A percentile compares a stretch with the other conserved stretches of the same genome.
Evolutionary conservation across 495 filamentous ascomycete genomes (phyloP).

Genomic region (Neurospora sp.): DNA sequence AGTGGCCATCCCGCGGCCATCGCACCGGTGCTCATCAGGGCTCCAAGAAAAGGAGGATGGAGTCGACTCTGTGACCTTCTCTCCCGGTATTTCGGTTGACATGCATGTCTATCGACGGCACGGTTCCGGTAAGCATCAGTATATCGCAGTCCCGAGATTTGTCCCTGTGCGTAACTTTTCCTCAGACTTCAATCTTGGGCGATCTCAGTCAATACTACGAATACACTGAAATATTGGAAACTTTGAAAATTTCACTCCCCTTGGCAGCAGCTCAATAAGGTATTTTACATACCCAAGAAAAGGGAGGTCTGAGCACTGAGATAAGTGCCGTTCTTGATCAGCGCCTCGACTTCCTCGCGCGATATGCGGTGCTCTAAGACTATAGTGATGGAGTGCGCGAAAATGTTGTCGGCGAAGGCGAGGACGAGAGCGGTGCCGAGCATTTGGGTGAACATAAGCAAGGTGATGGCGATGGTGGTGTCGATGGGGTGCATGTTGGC

Average conservation of each 20-base stretch:
- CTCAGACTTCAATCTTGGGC: too few species aligned
- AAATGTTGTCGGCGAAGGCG: conserved; percentile 46
- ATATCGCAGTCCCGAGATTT: background rate
- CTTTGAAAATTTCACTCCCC: too few species aligned
- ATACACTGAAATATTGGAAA: too few species aligned
- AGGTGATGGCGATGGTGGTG: conserved; percentile 46
- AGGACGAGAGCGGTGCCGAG: conserved; percentile 54
- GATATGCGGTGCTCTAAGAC: background rate
- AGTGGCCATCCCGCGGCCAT: background rate
- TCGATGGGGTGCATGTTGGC: conserved; percentile 36
- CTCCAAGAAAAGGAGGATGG: background rate
- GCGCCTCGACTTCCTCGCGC: background rate
- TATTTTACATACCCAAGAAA: too few species aligned
- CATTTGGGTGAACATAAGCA: conserved; percentile 53
- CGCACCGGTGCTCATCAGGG: background rate
- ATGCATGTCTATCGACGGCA: background rate
- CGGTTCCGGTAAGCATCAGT: background rate
- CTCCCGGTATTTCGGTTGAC: background rate
- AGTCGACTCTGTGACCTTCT: background rate
- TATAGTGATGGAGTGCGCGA: conserved; percentile 38
- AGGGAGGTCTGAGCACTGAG: too few species aligned
- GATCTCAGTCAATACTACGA: too few species aligned
- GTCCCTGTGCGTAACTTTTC: background rate
- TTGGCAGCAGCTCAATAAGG: too few species aligned
- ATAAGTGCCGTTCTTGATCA: background rate